Conservation (phyloP, 208 protist species). For the Porcisia hertigi region DNA sequence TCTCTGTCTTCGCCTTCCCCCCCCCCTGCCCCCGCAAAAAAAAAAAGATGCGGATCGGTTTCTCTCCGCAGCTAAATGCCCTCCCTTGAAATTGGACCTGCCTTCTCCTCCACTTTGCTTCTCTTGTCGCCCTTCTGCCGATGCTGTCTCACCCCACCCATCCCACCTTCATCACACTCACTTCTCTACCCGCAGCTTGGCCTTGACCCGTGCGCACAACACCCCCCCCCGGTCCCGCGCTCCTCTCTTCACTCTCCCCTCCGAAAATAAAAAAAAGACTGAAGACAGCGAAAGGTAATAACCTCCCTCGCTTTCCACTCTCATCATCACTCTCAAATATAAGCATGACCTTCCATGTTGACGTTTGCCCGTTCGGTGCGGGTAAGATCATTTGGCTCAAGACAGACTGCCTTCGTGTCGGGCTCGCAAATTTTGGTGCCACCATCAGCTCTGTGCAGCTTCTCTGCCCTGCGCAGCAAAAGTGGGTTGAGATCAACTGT, state of each 20-base stretch:
- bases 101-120: not conserved
- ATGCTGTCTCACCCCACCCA: not conserved
- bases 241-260: not conserved
- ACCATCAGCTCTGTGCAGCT: constrained; percentile 52
- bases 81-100: not conserved
- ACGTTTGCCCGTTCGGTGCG: constrained; percentile 37
- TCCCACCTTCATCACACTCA: not conserved
- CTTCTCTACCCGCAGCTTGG: not conserved
- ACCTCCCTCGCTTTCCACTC: not conserved
- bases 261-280: too few relatives aligned
- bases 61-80: not conserved
- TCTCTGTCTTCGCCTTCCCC: not conserved
- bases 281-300: not conserved
- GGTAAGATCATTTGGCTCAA: constrained; percentile 43
- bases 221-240: not conserved
- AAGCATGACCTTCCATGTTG: constrained; percentile 29
- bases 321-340: not conserved
- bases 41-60: not conserved
- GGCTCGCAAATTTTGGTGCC: constrained; percentile 55
- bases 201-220: too few relatives aligned
- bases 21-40: not conserved
- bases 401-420: constrained; percentile 34
- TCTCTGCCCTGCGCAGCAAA: constrained; percentile 8
- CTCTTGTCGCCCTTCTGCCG: not conserved
- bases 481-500: constrained; percentile 60